Evolutionary conservation across 306 rosid genomes (phyloP), one percentile per base, ranked within the genome.

Genomic region (Prunus kanzakura): DNA sequence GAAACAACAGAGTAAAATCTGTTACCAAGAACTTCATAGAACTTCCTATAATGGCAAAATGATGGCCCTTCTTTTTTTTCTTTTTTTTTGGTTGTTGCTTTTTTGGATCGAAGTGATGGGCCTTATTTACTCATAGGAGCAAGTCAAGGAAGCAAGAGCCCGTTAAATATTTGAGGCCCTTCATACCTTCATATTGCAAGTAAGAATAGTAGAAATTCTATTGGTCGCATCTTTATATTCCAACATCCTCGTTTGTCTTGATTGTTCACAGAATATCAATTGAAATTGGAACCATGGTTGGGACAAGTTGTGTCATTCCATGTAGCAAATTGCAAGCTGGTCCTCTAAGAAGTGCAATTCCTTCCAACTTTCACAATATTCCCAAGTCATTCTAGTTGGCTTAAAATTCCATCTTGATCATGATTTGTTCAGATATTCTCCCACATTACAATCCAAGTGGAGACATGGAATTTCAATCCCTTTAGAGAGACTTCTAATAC

Each of bases 321-420:
- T 9, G 29, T 22, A 51, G 61, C 18, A 61, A 63, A 32, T 45
- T 50, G 22, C 15, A 63, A 54, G 57, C 29, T 43, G 69, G 8
- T 60, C 60, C 46, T 70, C 23, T 8, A 20, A 65, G 50, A 61
- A 27, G 35, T 79, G 74, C 45, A 38, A 66, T 20, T n/a, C 66
- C 13, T 32, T 15, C 66, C 35, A 32, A 72, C 54, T 56, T 50
- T 19, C 25, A 25, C 30, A 19, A 54, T 41, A 61, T 61, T 75
- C 73, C 62, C 41, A 15, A 43, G 80, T 76, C 66, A 63, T 29
- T 43, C 46, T 81, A 6, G 11, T 62, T 69, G 62, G 30, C 22
- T 30, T 75, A 15, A 81, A 55, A 47, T 13, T 74, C 32, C 49
- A 67, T 22, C 51, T 29, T 52, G 20, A 57, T 20, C 7, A 16